A percentile compares a stretch with the other conserved stretches of the same genome.
These are phyloP conservation scores for Clonostachys byssicola DNA, from an alignment of 2,329 filamentous ascomycete genomes.

Conservation along the genomic window DNA sequence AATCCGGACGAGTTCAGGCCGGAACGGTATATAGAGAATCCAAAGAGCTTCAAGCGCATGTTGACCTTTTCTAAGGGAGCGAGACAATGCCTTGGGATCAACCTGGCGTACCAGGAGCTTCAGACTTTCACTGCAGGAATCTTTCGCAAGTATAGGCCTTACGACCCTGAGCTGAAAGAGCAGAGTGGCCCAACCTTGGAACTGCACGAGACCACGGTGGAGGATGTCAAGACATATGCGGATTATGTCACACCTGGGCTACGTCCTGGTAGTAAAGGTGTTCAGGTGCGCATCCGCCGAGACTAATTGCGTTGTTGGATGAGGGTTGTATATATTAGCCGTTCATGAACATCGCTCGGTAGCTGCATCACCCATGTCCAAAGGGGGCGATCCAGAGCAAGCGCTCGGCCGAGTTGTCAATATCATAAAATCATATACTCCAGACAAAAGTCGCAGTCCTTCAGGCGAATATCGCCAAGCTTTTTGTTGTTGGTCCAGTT, in stretches of 20 bases:
- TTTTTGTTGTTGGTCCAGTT: no score
- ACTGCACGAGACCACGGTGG: slow-evolving; percentile 6
- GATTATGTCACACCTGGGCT: slow-evolving; percentile 8
- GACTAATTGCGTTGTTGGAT: no score
- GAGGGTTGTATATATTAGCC: no score
- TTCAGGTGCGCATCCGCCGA: no score
- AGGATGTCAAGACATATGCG: slow-evolving; percentile 6
- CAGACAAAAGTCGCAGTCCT: no score
- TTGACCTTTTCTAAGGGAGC: slow-evolving; percentile 10
- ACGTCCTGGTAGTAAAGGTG: no score
- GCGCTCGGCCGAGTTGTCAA: no score
- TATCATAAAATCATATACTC: no score
- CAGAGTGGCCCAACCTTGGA: slow-evolving; percentile 10
- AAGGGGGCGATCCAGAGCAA: no score
- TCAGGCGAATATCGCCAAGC: no score
- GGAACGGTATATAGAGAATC: slow-evolving; percentile 9
- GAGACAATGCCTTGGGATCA: slow-evolving; percentile 11
- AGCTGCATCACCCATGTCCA: no score
- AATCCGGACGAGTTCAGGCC: slow-evolving; percentile 19
- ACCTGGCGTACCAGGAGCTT: slow-evolving; percentile 11
- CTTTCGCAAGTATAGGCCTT: slow-evolving; percentile 9
- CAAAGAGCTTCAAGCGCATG: slow-evolving; percentile 3
- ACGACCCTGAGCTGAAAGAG: slow-evolving; percentile 2
- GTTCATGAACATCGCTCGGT: no score
- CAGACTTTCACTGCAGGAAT: slow-evolving; percentile 10